Percentiles rank a stretch among this genome's conserved stretches.
Evolutionary conservation across 164 flowering plant genomes (phyloP).

Genomic region (Echeveria elegans): DNA sequence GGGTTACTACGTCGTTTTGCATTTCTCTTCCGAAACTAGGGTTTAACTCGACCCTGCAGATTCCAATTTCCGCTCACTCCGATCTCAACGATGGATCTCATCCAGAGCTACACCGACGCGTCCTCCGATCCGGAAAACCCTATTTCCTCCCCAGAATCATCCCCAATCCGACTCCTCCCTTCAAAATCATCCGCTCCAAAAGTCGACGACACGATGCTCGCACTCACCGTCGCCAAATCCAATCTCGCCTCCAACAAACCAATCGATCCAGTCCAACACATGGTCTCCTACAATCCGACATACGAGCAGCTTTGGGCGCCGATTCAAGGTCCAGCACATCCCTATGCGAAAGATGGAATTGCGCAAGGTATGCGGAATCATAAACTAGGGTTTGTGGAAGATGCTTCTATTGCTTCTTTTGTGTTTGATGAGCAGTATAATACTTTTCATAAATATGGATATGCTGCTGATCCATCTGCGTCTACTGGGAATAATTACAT

Average conservation of each 20-base stretch:
- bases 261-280: conserved; percentile 73
- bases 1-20: too few species aligned
- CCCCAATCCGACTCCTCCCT: conserved; percentile 7
- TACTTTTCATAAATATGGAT: conserved; percentile 80
- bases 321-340: conserved; percentile 84
- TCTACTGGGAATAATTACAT: conserved; percentile 48
- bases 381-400: conserved; percentile 86
- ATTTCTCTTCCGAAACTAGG: neutral
- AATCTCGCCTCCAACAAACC: conserved; percentile 37
- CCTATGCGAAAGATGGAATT: conserved; percentile 88
- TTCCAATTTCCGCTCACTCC: neutral
- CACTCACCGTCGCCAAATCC: conserved; percentile 13
- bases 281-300: conserved; percentile 75
- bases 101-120: conserved; percentile 4
- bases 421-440: conserved; percentile 93
- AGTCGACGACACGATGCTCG: conserved; percentile 13
- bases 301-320: conserved; percentile 99
- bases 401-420: conserved; percentile 69
- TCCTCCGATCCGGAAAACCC: neutral
- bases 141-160: conserved; percentile 6
- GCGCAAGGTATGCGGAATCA: conserved; percentile 97
- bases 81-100: neutral
- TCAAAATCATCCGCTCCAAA: conserved; percentile 11
- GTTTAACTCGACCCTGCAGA: conserved; percentile 1
- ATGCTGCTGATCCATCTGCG: conserved; percentile 84